Base-by-base conservation (phyloP, 2,329 filamentous ascomycete genomes). In the Sordariomycetes sp. region DNA sequence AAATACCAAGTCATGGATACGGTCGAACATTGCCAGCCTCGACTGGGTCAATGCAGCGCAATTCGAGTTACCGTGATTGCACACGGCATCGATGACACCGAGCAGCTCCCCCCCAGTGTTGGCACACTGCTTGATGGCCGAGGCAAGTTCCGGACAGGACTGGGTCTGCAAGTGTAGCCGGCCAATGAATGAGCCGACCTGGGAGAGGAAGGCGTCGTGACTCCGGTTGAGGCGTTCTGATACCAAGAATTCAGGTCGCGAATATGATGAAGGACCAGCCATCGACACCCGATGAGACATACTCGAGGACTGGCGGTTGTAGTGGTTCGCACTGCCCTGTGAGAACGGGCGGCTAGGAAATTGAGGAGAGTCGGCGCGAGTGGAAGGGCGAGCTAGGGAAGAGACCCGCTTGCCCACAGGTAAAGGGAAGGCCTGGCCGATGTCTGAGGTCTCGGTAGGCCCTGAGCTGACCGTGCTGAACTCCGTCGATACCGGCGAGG, bases 101-200 rank as follows among this genome's bases (percentile, higher is more conserved):
- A 95, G 67, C 32, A 96, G 69, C 44, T 82, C 76, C 30, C 81
- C 80, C 42, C 88, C 93, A 3, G 88, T 87, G 7, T 77, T 70
- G 8, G 88, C 84, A 8, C 88, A 86, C 53, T 90, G 81, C 51
- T 85, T 81, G 31, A 93, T 90, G 12, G 85, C 87, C 9, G 79
- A 63, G 21, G 87, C 77, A 32, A 96, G 70, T 53, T 94, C 87
- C 2, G 82, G 76, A 8, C 86, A 82, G 7, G 87, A 92, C 41
- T 92, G 82, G n/a, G 88, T 92, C 54, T 95, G 87, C 39, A 95
- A 68, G 56, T 95, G 86, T 36, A 95, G 71, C 24, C 77, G 70
- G 12, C 92, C 92, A 53, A 96, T 90, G 54, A 96, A 94, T 5
- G 86, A 93, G 33, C 86, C 90, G 33, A 98, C 75, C 50, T 88